Evolutionary conservation across 163 green algal genomes (phyloP), one percentile per base, ranked within the genome.

Genomic region (Scenedesmus sp.): DNA sequence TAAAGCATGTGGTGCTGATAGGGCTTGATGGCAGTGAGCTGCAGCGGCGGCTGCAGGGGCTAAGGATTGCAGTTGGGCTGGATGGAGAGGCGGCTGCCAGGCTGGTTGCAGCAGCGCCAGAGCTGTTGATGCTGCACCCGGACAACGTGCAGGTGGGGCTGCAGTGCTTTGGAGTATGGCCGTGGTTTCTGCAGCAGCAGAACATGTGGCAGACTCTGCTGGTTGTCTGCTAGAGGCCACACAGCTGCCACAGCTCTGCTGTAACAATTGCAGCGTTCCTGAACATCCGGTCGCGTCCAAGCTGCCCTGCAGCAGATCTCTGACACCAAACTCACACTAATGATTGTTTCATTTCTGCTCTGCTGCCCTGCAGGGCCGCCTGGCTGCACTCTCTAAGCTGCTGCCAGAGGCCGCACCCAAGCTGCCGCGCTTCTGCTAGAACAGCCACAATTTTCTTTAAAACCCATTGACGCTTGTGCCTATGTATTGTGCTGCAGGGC

Each of bases 91-190:
- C 52, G 20, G 89, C 89, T 4, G 64, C n/a, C 20, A 59, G 60
- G 81, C 81, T 92, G 64, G 89, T 55, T 6, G 46, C 62, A 13
- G 20, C n/a, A 12, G 13, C 46, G 46, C 76, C 87, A 4, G 56
- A 59, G 57, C 76, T 91, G 76, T 59, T 91, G 76, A 91, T 91
- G 87, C 74, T 86, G 76, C 70, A 91, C 59, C 85, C 89, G 54
- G 84, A 86, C 55, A 59, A 88, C 26, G 34, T 92, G 9, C 34
- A 88, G 89, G 89, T 89, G 64, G n/a, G 89, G 6, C n/a, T 66
- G 54, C 79, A 57, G 60, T 18, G 23, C 7, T 18, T 23, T n/a
- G 20, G 60, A 82, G 57, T 9, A 60, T 5, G 84, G 84, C 20
- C 59, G 79, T 16, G 62, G 52, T 67, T 10, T 23, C n/a, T 10